phyloP scores from a whole-genome alignment of 352 stramenopile species.

The Phytopythium vexans region DNA sequence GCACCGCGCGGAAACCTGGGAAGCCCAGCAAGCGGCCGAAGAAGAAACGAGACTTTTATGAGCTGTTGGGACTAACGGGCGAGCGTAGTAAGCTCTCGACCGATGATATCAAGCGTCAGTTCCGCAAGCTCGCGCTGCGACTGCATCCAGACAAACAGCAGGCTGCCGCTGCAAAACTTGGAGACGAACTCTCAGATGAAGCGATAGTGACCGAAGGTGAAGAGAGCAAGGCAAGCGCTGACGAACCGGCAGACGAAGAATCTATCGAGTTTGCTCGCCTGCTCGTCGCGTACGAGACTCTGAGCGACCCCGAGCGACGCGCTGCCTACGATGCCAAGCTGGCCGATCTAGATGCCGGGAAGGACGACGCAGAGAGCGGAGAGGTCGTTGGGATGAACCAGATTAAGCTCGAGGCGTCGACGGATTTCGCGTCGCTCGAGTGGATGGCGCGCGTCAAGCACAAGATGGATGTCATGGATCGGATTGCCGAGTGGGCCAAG shows the following conservation, averaged over 20 bases:
- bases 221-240: constrained; percentile 4
- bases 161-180: constrained; percentile 2
- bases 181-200: constrained; percentile 2
- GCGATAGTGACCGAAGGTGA: constrained; percentile 2
- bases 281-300: constrained; percentile 67
- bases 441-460: constrained; percentile 83
- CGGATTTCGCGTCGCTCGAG: constrained; percentile 75
- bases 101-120: constrained; percentile 63
- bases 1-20: constrained; percentile 5
- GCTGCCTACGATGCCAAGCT: constrained; percentile 60
- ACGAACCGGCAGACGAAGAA: constrained; percentile 12
- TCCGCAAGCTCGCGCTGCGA: constrained; percentile 57
- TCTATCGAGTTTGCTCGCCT: constrained; percentile 65
- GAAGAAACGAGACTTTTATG: constrained; percentile 64
- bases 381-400: constrained; percentile 51
- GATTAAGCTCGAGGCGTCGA: constrained; percentile 60
- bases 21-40: constrained; percentile 14
- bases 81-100: constrained; percentile 17
- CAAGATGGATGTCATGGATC: constrained; percentile 86
- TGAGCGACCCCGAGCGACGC: constrained; percentile 54
- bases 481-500: constrained; percentile 69
- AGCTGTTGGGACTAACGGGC: constrained; percentile 40
- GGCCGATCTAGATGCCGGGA: constrained; percentile 7
- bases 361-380: constrained; percentile 6
- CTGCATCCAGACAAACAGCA: constrained; percentile 72